Evolutionary conservation across 768 basidiomycete genomes (phyloP), one percentile per base, ranked within the genome.

Genomic region (Boletus insuetus): DNA sequence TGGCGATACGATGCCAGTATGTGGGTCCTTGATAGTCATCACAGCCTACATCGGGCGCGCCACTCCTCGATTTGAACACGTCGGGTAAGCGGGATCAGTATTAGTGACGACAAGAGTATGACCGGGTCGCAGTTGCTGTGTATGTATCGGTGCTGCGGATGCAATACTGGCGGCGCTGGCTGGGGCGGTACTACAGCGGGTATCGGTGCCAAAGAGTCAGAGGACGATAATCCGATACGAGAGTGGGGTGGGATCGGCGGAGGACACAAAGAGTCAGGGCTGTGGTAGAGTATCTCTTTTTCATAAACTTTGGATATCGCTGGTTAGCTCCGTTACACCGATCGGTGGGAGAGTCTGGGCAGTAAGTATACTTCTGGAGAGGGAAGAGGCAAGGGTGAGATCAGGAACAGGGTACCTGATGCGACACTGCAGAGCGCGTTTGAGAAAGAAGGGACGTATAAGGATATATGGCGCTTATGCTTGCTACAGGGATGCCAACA

Each of bases 321-420:
- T 43, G 5, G 53, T 59, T 66, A 64, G 40, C 58, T 65, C 64
- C 64, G 64, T 67, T 37, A 20, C 50, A 46, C 64, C 58, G 64
- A 53, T 66, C 34, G 3, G 47, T 17, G 29, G 29, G 10, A 31
- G 40, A 17, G 8, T 8, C 8, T 29, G 34, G 34, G 34, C 26
- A 29, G 26, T 1, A 9, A 8, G 26, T 8, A 26, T 26, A 8
- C 26, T 26, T 26, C 26, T 26, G 13, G 42, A 11, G 43, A 51
- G 34, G 48, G 38, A 34, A 39, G 37, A 39, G 34, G 13, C 10
- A 40, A 49, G 43, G 50, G 51, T 48, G 56, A 55, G 56, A 61
- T 57, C 62, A 64, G 62, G 63, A 58, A 64, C 63, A 38, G 40
- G 19, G 35, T 51, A 41, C 49, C 53, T 60, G 56, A 22, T 26